Percentiles rank a stretch among this genome's conserved stretches.
These are phyloP conservation scores for Dacryopinax spathularia DNA, from an alignment of 768 basidiomycete species.

Conservation along the genomic window DNA sequence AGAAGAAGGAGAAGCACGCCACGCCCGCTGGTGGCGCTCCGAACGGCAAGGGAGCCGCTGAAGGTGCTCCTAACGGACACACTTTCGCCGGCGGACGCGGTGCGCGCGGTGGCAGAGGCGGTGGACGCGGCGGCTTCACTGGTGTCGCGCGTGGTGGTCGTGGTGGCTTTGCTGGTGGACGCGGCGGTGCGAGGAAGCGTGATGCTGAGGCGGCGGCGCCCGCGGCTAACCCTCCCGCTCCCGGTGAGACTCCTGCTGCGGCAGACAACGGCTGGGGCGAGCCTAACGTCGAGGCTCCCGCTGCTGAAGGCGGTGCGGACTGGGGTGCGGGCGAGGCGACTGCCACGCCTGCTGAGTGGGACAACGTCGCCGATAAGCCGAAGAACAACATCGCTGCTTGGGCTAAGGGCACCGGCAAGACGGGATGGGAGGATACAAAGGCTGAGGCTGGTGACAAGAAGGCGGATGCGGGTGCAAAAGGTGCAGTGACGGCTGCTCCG, in stretches of 20 bases:
- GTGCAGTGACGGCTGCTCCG: background rate
- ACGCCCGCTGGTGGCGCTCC: background rate
- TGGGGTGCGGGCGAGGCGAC: background rate
- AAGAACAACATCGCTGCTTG: background rate
- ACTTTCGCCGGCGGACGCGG: constrained; percentile 3
- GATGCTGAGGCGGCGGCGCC: background rate
- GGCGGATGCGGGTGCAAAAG: background rate
- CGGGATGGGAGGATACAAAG: background rate
- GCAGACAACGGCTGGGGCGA: background rate
- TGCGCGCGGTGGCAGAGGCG: background rate
- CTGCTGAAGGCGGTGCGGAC: background rate
- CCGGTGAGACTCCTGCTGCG: background rate
- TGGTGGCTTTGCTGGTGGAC: background rate
- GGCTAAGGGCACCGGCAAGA: background rate
- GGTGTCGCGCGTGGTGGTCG: background rate
- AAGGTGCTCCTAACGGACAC: constrained; percentile 2
- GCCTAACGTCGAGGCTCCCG: background rate
- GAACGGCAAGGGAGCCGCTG: background rate
- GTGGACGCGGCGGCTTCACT: constrained; percentile 2
- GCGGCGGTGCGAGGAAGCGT: background rate
- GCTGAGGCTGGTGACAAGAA: background rate
- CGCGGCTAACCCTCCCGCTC: background rate
- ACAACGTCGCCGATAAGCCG: background rate
- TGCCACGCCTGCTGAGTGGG: background rate
- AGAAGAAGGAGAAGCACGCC: background rate